These are phyloP conservation scores for Cydonia oblonga DNA, from an alignment of 331 rosid species.

Conservation along the genomic window DNA sequence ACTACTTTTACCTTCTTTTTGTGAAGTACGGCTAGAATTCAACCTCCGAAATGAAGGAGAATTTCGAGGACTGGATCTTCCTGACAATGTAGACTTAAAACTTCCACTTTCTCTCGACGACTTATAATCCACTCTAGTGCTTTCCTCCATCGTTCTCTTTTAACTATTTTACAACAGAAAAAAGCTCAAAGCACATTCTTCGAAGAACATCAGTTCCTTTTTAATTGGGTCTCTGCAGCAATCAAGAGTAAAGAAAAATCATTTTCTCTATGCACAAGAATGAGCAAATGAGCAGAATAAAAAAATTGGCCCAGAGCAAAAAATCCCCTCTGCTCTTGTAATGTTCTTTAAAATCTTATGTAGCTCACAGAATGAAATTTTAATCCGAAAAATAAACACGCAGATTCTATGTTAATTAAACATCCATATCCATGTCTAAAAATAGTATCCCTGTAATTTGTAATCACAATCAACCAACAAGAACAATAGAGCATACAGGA, in stretches of 20 bases:
- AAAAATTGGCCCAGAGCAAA: too few relatives aligned
- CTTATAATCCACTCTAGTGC: constrained; percentile 40
- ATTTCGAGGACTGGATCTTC: constrained; percentile 43
- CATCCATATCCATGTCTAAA: neutral
- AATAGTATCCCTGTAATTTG: neutral
- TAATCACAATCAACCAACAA: too few relatives aligned
- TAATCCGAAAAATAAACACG: neutral
- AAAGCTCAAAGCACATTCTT: constrained; percentile 4
- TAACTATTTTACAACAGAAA: constrained; percentile 19
- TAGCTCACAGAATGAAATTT: too few relatives aligned
- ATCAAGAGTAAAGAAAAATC: neutral
- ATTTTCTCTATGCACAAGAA: neutral
- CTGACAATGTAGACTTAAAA: constrained; percentile 42
- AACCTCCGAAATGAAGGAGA: constrained; percentile 58
- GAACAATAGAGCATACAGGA: too few relatives aligned
- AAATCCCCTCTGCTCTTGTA: too few relatives aligned
- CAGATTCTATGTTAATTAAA: neutral
- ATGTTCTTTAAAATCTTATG: too few relatives aligned
- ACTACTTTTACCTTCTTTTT: constrained; percentile 48
- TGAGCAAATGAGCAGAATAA: too few relatives aligned
- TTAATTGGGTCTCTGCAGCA: neutral
- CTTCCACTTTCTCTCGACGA: constrained; percentile 43
- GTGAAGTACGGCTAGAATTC: constrained; percentile 46
- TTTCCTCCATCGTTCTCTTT: constrained; percentile 48
- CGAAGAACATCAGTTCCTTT: neutral